Conservation (phyloP, 495 filamentous ascomycete genomes). For the Penicillium subrubescens region DNA sequence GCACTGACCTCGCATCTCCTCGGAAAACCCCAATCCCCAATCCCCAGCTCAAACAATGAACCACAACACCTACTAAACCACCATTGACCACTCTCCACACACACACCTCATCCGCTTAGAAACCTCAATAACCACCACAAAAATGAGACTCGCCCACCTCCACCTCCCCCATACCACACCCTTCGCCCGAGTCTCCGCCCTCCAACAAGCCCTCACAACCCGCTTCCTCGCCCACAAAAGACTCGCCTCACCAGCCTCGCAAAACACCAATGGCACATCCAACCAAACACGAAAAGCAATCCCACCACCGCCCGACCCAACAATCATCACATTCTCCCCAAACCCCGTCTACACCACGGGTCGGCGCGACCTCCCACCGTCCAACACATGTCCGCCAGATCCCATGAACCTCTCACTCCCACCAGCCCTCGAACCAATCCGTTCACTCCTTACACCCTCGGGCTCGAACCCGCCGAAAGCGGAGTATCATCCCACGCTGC, state of each 20-base stretch:
- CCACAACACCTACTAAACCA: background rate
- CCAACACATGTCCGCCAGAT: constrained; percentile 45
- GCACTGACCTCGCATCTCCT: constrained; percentile 21
- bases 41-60: constrained; percentile 3
- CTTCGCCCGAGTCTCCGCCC: constrained; percentile 46
- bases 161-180: constrained; percentile 63
- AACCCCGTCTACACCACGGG: constrained; percentile 88
- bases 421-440: constrained; percentile 40
- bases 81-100: background rate
- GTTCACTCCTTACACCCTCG: constrained; percentile 38
- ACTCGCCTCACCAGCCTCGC: constrained; percentile 29
- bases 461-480: constrained; percentile 46
- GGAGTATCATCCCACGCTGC: constrained; percentile 66
- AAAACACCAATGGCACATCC: constrained; percentile 11
- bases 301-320: constrained; percentile 61
- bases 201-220: constrained; percentile 54
- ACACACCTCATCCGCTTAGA: background rate
- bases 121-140: constrained; percentile 1
- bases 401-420: constrained; percentile 37
- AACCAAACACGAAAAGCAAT: constrained; percentile 16
- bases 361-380: constrained; percentile 70
- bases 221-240: constrained; percentile 50
- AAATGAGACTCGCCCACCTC: constrained; percentile 65
- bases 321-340: constrained; percentile 81
- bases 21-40: constrained; percentile 16